Conservation (phyloP, 805 yeast genomes). For the Lipomyces sp. region DNA sequence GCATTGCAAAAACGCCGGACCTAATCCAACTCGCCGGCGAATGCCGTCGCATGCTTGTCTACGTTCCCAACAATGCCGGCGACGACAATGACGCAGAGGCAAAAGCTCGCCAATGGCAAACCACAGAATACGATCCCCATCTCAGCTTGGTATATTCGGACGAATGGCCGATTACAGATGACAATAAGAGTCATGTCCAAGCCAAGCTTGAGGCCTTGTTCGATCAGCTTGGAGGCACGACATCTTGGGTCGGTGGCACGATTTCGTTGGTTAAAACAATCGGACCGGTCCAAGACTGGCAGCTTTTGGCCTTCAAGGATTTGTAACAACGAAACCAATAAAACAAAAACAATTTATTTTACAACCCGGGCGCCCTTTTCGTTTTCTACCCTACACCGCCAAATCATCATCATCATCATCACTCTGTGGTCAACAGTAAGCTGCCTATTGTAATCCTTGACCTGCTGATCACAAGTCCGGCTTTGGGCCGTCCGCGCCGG, state of each 20-base stretch:
- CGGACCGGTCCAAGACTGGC: constrained; percentile 75
- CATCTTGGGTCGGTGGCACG: constrained; percentile 67
- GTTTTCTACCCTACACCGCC: too few species aligned
- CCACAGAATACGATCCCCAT: constrained; percentile 68
- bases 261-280: constrained; percentile 69
- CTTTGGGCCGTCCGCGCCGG: too few species aligned
- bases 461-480: too few species aligned
- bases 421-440: too few species aligned
- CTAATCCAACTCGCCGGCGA: constrained; percentile 56
- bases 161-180: constrained; percentile 67
- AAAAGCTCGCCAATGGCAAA: constrained; percentile 53
- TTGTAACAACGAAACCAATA: not conserved
- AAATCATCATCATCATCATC: not conserved
- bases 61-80: constrained; percentile 44
- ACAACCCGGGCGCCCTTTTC: too few species aligned
- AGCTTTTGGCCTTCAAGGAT: constrained; percentile 56
- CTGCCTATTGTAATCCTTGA: too few species aligned
- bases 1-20: constrained; percentile 53
- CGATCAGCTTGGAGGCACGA: constrained; percentile 47
- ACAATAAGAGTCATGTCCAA: constrained; percentile 64
- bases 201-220: constrained; percentile 70
- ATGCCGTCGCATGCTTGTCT: constrained; percentile 47
- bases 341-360: too few species aligned
- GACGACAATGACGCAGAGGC: constrained; percentile 53
- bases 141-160: constrained; percentile 71